Evolutionary conservation across 176 grass and related monocot species (phyloP), one percentile per base, ranked within the genome.

Genomic region (Cymbopogon citratus): DNA sequence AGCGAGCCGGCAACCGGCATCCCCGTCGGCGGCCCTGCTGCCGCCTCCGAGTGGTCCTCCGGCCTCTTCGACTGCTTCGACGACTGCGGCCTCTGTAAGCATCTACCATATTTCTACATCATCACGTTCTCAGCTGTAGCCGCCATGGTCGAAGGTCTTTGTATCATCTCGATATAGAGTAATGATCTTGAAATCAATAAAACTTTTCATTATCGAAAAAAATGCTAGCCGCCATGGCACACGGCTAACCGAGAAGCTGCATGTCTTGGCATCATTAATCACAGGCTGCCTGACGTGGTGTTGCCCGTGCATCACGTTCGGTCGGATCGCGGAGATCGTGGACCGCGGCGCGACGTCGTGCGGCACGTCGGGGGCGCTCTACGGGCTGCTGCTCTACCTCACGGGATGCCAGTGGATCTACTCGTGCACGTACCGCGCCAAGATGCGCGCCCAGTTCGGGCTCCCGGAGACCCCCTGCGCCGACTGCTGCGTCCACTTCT

Each of bases 301-400:
- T 10, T 97, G 88, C 83, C 94, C 88, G 3, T 97, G 88, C 83
- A 75, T 97, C 64, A 91, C 88, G 6, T 93, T 97, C 66, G 94
- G 88, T 5, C 74, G 76, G 13, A 19, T 93, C 4, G 94, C 94
- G 21, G 94, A 97, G 85, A 87, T 91, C 1, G 80, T 91, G n/a
- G 94, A 97, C 77, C 25, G 63, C 75, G 94, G 93, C 3, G 3
- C 80, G 14, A 75, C 86, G 43, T 85, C 89, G 43, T 91, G 92
- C 63, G 92, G 92, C 3, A 31, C 84, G 9, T 63, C 66, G n/a
- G 92, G 92, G 3, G 92, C 65, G 36, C 52, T 91, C 1, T 94
- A 94, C 80, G 66, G 4, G 38, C 25, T 94, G 84, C 48, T 94
- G 4, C 0, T 0, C 28, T 9, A 4, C 13, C 0, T 89, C 0